These are phyloP conservation scores for Domatiomyces globalis DNA, from an alignment of 2,329 filamentous ascomycete genomes.

Conservation along the genomic window DNA sequence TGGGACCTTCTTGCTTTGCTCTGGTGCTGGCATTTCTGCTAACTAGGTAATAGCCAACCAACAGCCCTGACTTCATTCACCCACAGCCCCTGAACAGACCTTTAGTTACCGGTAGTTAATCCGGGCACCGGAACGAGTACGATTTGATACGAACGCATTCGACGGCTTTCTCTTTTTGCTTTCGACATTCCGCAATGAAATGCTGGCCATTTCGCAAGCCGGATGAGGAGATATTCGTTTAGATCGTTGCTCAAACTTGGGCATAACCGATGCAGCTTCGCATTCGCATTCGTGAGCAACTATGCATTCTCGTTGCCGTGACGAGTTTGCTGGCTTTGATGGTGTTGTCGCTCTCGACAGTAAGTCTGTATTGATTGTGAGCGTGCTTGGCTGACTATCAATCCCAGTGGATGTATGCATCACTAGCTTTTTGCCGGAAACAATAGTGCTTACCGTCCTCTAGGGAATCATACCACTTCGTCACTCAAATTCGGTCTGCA, in stretches of 20 bases:
- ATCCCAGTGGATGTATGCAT: not conserved
- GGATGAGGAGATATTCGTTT: not conserved
- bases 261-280: constrained; percentile 26
- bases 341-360: constrained; percentile 56
- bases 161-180: not conserved
- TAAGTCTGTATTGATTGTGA: constrained; percentile 1
- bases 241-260: not conserved
- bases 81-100: too few species aligned
- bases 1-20: too few species aligned
- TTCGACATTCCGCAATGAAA: not conserved
- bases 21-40: too few species aligned
- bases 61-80: too few species aligned
- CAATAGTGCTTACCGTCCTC: not conserved
- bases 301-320: constrained; percentile 61
- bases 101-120: too few species aligned
- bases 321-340: constrained; percentile 60
- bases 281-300: constrained; percentile 73
- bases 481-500: not conserved
- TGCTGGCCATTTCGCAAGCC: not conserved
- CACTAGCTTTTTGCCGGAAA: not conserved
- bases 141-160: too few species aligned
- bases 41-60: too few species aligned
- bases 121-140: too few species aligned
- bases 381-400: not conserved
- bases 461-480: not conserved